Conservation (phyloP, 2,329 filamentous ascomycete species). For the Catunica adiposa region DNA sequence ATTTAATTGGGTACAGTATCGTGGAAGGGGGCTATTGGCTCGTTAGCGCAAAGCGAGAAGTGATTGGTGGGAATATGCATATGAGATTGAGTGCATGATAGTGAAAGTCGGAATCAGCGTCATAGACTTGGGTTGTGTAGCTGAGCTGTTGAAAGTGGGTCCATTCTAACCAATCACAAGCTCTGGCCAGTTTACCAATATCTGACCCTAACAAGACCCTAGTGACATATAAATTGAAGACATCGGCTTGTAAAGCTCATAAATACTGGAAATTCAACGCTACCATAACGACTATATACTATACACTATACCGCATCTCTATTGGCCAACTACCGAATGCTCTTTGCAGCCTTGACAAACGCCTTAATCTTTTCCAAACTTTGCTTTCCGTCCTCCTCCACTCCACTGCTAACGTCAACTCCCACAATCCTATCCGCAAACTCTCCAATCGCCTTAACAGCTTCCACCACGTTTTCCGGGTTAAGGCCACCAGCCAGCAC, state of each 20-base stretch:
- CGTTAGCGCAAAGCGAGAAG: too few species aligned
- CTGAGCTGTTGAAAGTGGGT: background rate
- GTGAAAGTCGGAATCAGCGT: background rate
- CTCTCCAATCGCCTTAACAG: constrained; percentile 46
- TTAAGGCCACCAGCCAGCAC: constrained; percentile 75
- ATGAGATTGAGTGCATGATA: background rate
- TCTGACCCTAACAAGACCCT: background rate
- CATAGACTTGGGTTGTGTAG: background rate
- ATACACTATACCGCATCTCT: background rate
- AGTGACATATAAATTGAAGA: background rate
- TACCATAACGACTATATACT: background rate
- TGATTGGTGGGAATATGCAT: background rate
- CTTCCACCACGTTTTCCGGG: constrained; percentile 57
- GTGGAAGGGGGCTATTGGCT: too few species aligned
- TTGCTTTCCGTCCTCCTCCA: constrained; percentile 71
- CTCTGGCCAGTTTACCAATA: background rate
- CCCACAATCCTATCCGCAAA: constrained; percentile 48
- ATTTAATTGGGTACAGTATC: too few species aligned
- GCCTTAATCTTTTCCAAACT: constrained; percentile 61
- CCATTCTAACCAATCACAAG: background rate
- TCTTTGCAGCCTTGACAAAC: constrained; percentile 64
- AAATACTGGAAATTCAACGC: background rate
- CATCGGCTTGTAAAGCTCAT: background rate
- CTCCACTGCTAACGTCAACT: constrained; percentile 87
- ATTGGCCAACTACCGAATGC: constrained; percentile 26